Percentiles rank a stretch among this genome's conserved stretches.
These are phyloP conservation scores for Sphaerulina populicola DNA, from an alignment of 2,329 filamentous ascomycete genomes.

Conservation along the genomic window DNA sequence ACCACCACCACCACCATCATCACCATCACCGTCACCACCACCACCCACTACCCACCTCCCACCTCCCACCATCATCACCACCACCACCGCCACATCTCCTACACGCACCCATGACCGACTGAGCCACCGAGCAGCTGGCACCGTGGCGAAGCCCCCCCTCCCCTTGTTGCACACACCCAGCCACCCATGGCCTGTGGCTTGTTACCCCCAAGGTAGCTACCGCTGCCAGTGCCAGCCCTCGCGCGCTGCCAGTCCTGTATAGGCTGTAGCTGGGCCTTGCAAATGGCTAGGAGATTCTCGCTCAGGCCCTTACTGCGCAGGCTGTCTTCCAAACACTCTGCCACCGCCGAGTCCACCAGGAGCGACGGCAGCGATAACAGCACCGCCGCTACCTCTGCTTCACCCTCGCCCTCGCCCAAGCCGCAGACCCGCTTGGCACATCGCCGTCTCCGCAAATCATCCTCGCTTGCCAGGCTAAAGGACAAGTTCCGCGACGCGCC, in stretches of 20 bases:
- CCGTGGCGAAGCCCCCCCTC: too few relatives aligned
- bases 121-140: too few relatives aligned
- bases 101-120: too few relatives aligned
- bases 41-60: too few relatives aligned
- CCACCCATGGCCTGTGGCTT: too few relatives aligned
- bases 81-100: too few relatives aligned
- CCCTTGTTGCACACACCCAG: too few relatives aligned
- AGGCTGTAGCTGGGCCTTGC: neutral
- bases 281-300: constrained; percentile 20
- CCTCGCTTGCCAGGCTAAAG: constrained; percentile 20
- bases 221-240: too few relatives aligned
- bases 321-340: constrained; percentile 19
- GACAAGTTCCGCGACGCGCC: constrained; percentile 15
- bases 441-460: constrained; percentile 11
- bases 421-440: neutral
- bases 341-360: constrained; percentile 16
- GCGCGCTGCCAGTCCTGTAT: neutral
- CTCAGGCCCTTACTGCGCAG: constrained; percentile 22
- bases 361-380: constrained; percentile 16
- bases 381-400: constrained; percentile 14
- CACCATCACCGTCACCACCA: too few relatives aligned
- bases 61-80: too few relatives aligned
- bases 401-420: constrained; percentile 12
- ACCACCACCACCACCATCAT: too few relatives aligned
- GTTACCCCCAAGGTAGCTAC: too few relatives aligned